A percentile compares a stretch with the other conserved stretches of the same genome.
phyloP scores from a whole-genome alignment of 805 yeast genomes.

The Nematodospora valgi region DNA sequence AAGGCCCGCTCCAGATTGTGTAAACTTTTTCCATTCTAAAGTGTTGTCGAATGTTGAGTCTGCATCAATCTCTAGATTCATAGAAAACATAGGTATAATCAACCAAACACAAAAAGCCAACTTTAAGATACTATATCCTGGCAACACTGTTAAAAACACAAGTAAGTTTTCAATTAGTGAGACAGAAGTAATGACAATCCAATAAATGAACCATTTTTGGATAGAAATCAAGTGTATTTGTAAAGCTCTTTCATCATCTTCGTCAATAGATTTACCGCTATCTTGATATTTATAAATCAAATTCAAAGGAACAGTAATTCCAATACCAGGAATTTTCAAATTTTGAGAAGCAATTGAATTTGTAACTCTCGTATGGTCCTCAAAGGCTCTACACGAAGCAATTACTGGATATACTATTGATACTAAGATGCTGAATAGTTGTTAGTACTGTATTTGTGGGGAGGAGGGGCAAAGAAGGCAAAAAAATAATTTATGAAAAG shows the following conservation, averaged over 20 bases:
- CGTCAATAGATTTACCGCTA: conserved; percentile 18
- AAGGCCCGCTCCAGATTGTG: conserved; percentile 31
- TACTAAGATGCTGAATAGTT: conserved; percentile 24
- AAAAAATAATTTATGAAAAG: neutral
- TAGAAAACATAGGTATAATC: conserved; percentile 40
- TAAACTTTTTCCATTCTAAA: conserved; percentile 29
- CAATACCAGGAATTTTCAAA: conserved; percentile 34
- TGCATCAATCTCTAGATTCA: conserved; percentile 8
- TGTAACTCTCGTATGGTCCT: conserved; percentile 32
- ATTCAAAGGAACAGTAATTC: conserved; percentile 30
- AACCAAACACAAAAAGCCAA: conserved; percentile 58
- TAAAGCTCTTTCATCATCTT: conserved; percentile 13
- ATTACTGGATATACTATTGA: conserved; percentile 55
- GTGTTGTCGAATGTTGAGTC: conserved; percentile 10
- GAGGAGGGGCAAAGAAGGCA: neutral
- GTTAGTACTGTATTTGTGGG: conserved; percentile 7
- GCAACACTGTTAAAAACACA: conserved; percentile 46
- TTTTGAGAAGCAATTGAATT: conserved; percentile 25
- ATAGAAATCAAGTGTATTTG: conserved; percentile 23
- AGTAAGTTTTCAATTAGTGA: conserved; percentile 39
- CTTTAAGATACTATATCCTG: conserved; percentile 51
- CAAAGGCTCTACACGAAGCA: conserved; percentile 59
- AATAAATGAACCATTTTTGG: conserved; percentile 48
- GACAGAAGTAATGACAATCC: conserved; percentile 58
- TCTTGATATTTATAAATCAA: too few species aligned